Percentiles rank a stretch among this genome's conserved stretches.
Conservation (phyloP, 2,329 filamentous ascomycete genomes). For the Hypoxylon sp. region DNA sequence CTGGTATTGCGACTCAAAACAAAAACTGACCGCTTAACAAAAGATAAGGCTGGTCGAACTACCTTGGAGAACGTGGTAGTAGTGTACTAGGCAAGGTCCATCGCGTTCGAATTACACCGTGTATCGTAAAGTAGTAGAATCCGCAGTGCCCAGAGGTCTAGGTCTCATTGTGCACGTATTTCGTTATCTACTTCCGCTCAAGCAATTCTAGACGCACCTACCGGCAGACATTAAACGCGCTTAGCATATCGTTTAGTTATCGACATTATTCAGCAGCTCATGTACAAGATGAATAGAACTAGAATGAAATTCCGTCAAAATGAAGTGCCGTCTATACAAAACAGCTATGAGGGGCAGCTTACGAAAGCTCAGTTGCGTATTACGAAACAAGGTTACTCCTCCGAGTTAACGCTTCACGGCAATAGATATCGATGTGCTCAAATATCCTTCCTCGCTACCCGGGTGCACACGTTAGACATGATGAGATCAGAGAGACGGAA, state of each 20-base stretch:
- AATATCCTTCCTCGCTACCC: not conserved
- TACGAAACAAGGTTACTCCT: not conserved
- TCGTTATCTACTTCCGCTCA: slow-evolving; percentile 10
- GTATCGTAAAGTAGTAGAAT: slow-evolving; percentile 12
- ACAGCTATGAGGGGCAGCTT: not conserved
- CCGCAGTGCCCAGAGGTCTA: slow-evolving; percentile 9
- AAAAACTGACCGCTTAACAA: slow-evolving; percentile 11
- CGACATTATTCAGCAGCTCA: not conserved
- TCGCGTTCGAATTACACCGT: no score
- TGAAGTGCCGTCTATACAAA: not conserved
- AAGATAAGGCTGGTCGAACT: slow-evolving; percentile 33
- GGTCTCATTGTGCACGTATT: slow-evolving; percentile 7
- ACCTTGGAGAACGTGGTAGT: slow-evolving; percentile 6
- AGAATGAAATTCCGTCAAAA: not conserved
- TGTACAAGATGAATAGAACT: not conserved
- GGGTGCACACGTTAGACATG: not conserved
- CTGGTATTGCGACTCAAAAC: slow-evolving; percentile 15
- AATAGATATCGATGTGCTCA: not conserved
- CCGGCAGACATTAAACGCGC: slow-evolving; percentile 1
- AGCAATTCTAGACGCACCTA: slow-evolving; percentile 19
- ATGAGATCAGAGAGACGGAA: not conserved
- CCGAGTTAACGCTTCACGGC: not conserved
- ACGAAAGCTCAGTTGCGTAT: not conserved
- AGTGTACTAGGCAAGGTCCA: slow-evolving; percentile 12
- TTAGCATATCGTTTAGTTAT: not conserved